Conservation (phyloP, 768 basidiomycete genomes). For the Phylloporus sp. region DNA sequence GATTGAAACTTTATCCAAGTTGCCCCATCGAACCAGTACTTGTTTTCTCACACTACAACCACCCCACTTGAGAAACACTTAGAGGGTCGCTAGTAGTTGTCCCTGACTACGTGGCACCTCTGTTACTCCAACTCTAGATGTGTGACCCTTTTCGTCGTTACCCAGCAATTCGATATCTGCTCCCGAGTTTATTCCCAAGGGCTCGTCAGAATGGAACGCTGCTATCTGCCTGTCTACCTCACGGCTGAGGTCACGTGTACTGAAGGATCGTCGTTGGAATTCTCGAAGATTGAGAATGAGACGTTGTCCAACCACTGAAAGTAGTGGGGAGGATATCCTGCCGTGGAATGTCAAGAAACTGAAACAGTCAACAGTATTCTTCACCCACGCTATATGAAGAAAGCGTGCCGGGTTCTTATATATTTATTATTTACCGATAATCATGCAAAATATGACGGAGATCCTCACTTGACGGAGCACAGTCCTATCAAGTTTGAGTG, state of each 20-base stretch:
- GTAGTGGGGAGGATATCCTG: slow-evolving; percentile 13
- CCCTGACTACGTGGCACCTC: background rate
- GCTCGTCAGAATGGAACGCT: background rate
- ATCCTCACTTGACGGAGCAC: slow-evolving; percentile 1
- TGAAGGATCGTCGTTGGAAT: background rate
- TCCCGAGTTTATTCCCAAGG: background rate
- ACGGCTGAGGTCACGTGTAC: slow-evolving; percentile 7
- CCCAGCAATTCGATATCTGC: background rate
- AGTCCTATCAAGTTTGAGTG: slow-evolving; percentile 6
- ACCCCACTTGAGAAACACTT: too few relatives aligned
- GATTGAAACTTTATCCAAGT: too few relatives aligned
- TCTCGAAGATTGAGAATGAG: slow-evolving; percentile 17
- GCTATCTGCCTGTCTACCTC: slow-evolving; percentile 19
- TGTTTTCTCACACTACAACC: too few relatives aligned
- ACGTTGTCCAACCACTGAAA: slow-evolving; percentile 16
- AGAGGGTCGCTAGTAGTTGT: background rate
- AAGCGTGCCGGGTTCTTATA: slow-evolving; percentile 13
- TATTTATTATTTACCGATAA: background rate
- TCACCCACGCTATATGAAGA: slow-evolving; percentile 5
- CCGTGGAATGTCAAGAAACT: background rate
- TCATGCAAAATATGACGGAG: background rate
- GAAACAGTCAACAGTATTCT: background rate
- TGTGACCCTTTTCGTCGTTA: background rate
- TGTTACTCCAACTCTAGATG: background rate
- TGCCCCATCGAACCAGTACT: too few relatives aligned